Evolutionary conservation across 1,284 basidiomycete species (phyloP).

Genomic region (Ustilago loliicola): DNA sequence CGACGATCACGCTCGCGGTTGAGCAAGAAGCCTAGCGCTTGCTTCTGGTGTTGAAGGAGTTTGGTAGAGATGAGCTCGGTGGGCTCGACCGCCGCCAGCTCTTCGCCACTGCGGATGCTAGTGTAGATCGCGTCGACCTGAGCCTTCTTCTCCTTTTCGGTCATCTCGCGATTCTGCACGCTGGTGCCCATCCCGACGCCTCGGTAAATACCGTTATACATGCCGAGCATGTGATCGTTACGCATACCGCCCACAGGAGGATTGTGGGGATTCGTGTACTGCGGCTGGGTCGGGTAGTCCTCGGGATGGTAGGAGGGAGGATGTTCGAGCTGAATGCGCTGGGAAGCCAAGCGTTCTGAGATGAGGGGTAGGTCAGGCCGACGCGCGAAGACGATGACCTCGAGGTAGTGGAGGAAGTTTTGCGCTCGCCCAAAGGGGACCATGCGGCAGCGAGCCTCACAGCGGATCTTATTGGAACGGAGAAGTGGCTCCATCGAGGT

Average conservation of each 20-base stretch:
- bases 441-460: constrained; percentile 56
- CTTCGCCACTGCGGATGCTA: constrained; percentile 85
- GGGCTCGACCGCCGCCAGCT: constrained; percentile 82
- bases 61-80: constrained; percentile 87
- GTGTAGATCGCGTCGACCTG: constrained; percentile 96
- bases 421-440: constrained; percentile 39
- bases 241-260: constrained; percentile 38
- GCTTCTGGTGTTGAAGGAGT: constrained; percentile 97
- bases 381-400: constrained; percentile 89
- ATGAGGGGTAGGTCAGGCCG: constrained; percentile 89
- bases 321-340: constrained; percentile 82
- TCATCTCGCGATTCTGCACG: constrained; percentile 53
- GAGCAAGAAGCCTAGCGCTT: constrained; percentile 95
- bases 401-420: constrained; percentile 78
- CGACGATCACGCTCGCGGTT: constrained; percentile 78
- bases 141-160: constrained; percentile 87
- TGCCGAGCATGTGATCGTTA: constrained; percentile 21
- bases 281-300: constrained; percentile 76
- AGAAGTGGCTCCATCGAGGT: constrained; percentile 48
- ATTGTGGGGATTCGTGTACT: constrained; percentile 85
- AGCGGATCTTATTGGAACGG: constrained; percentile 39
- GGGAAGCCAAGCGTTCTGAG: constrained; percentile 79
- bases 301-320: constrained; percentile 76
- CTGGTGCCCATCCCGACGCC: constrained; percentile 40
- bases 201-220: constrained; percentile 71